These are phyloP conservation scores for Discostella stelligera DNA, from an alignment of 352 stramenopile genomes.

Conservation along the genomic window DNA sequence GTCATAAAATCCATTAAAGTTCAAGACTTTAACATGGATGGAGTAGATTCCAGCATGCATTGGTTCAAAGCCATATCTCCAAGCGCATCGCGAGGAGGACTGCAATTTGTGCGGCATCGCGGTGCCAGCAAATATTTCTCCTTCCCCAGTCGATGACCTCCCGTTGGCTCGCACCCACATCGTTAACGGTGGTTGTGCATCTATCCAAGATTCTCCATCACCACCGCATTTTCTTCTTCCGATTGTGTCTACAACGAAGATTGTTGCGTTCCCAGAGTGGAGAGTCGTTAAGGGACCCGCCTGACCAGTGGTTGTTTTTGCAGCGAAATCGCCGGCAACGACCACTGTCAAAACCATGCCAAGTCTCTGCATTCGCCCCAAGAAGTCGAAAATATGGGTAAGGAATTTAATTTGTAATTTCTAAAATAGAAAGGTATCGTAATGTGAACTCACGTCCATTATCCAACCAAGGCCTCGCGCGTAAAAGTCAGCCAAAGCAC, in stretches of 20 bases:
- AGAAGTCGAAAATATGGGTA: background rate
- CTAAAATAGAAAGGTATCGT: background rate
- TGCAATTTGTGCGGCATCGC: conserved; percentile 22
- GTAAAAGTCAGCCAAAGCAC: conserved; percentile 35
- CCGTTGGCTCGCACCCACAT: conserved; percentile 59
- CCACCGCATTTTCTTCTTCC: conserved; percentile 26
- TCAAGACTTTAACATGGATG: conserved; percentile 44
- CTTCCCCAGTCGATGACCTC: background rate
- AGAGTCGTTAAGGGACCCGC: background rate
- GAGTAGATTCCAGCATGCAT: conserved; percentile 22
- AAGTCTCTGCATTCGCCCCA: conserved; percentile 14
- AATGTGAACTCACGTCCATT: conserved; percentile 4
- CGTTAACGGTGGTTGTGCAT: conserved; percentile 36
- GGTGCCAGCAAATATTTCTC: conserved; percentile 55
- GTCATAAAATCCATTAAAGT: conserved; percentile 37
- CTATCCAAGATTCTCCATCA: conserved; percentile 12
- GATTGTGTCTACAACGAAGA: conserved; percentile 36
- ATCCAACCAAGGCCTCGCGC: conserved; percentile 36
- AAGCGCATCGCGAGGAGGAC: conserved; percentile 10
- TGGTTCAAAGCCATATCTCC: conserved; percentile 35
- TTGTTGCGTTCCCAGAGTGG: conserved; percentile 5
- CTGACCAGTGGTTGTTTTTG: background rate
- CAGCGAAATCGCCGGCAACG: conserved; percentile 11
- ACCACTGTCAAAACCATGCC: conserved; percentile 37
- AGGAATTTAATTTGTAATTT: background rate